phyloP scores from a whole-genome alignment of 768 basidiomycete species.

The Lactifluus pinguis region DNA sequence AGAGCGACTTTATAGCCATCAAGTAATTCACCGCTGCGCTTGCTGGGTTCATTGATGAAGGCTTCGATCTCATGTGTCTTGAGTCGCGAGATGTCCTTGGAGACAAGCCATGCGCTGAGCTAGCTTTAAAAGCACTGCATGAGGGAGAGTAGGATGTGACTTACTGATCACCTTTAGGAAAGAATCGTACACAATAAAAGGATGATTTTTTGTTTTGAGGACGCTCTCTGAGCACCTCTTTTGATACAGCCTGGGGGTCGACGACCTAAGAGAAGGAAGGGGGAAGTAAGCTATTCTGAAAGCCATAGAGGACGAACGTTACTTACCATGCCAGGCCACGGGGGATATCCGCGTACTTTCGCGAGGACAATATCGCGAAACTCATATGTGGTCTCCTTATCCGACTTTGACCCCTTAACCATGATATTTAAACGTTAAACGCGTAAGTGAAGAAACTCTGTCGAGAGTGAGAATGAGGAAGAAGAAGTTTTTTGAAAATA shows the following conservation, averaged over 20 bases:
- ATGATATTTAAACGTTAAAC: slow-evolving; percentile 13
- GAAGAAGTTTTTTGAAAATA: background rate
- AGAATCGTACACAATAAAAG: slow-evolving; percentile 77
- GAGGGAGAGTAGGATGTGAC: slow-evolving; percentile 29
- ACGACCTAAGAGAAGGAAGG: slow-evolving; percentile 51
- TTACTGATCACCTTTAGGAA: slow-evolving; percentile 90
- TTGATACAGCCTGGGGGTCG: slow-evolving; percentile 58
- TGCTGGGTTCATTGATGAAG: slow-evolving; percentile 69
- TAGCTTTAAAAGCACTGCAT: slow-evolving; percentile 8
- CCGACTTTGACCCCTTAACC: slow-evolving; percentile 33
- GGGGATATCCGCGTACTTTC: slow-evolving; percentile 88
- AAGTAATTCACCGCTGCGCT: slow-evolving; percentile 68
- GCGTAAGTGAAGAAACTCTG: slow-evolving; percentile 8
- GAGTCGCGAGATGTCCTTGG: slow-evolving; percentile 76
- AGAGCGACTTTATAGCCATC: slow-evolving; percentile 67
- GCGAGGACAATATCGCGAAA: slow-evolving; percentile 82
- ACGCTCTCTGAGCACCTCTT: slow-evolving; percentile 55
- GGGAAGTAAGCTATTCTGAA: slow-evolving; percentile 5
- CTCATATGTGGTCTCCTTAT: slow-evolving; percentile 41
- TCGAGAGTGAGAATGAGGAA: background rate
- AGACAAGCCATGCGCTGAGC: slow-evolving; percentile 70
- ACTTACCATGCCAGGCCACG: slow-evolving; percentile 87
- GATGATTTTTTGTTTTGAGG: slow-evolving; percentile 63
- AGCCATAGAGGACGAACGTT: slow-evolving; percentile 31
- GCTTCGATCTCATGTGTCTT: slow-evolving; percentile 73